Evolutionary conservation across 768 basidiomycete genomes (phyloP).

Genomic region (Lactarius psammicola): DNA sequence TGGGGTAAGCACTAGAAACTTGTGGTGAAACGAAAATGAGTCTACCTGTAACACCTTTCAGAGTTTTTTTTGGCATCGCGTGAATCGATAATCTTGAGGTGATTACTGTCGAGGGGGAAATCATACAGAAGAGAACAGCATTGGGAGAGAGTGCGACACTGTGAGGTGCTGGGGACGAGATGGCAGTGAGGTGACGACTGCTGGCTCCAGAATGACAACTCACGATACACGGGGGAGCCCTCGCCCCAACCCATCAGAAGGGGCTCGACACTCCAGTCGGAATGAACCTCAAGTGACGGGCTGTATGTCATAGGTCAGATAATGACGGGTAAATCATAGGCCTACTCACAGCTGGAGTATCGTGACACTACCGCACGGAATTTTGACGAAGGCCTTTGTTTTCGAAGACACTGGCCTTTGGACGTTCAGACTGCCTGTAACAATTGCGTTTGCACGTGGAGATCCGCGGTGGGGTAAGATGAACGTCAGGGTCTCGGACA

Average conservation of each 20-base stretch:
- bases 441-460: constrained; percentile 18
- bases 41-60: constrained; percentile 16
- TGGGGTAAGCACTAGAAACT: constrained; percentile 5
- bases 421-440: constrained; percentile 19
- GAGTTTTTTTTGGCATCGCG: constrained; percentile 15
- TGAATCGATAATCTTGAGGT: constrained; percentile 24
- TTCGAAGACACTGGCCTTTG: constrained; percentile 10
- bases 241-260: constrained; percentile 23
- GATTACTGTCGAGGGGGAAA: constrained; percentile 36
- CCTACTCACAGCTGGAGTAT: constrained; percentile 21
- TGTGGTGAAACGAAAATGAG: constrained; percentile 8
- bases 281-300: constrained; percentile 18
- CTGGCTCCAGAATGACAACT: not conserved
- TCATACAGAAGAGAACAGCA: constrained; percentile 51
- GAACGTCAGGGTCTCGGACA: constrained; percentile 24
- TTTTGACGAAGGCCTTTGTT: constrained; percentile 3
- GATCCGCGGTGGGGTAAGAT: constrained; percentile 19
- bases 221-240: constrained; percentile 18
- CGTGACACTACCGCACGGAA: constrained; percentile 13
- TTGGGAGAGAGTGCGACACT: constrained; percentile 59
- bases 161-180: constrained; percentile 51
- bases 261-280: constrained; percentile 22
- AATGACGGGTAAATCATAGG: not conserved
- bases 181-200: not conserved
- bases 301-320: constrained; percentile 2